These are phyloP conservation scores for Arthrocladium fulminans DNA, from an alignment of 2,329 filamentous ascomycete species.

Conservation along the genomic window DNA sequence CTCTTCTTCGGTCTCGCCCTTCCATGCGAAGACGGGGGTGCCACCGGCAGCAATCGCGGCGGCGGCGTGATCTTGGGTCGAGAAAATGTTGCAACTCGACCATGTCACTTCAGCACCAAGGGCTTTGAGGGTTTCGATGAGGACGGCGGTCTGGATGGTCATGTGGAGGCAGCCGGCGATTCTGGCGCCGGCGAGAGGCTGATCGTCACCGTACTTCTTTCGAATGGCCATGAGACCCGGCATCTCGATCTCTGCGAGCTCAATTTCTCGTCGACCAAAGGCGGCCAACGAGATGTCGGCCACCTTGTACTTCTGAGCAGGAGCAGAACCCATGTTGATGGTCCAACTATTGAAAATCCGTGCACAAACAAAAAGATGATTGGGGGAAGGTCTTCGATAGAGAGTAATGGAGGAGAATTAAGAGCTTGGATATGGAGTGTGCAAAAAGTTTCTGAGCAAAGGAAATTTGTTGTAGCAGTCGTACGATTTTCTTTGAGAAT, in stretches of 20 bases:
- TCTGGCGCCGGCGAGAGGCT: conserved; percentile 87
- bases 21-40: conserved; percentile 78
- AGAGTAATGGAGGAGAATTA: neutral
- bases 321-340: conserved; percentile 51
- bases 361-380: neutral
- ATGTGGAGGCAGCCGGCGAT: conserved; percentile 98
- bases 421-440: neutral
- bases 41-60: conserved; percentile 91
- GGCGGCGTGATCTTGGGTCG: conserved; percentile 95
- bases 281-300: conserved; percentile 95
- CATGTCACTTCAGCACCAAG: conserved; percentile 98
- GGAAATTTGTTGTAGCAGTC: neutral
- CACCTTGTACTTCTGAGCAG: conserved; percentile 94
- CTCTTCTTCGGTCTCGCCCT: conserved; percentile 97
- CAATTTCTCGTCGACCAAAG: conserved; percentile 98
- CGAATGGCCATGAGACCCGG: conserved; percentile 95
- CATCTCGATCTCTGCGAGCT: conserved; percentile 94
- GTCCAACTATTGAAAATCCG: conserved; percentile 20
- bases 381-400: neutral
- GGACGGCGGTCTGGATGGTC: conserved; percentile 99
- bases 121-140: conserved; percentile 92
- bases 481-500: conserved; percentile 1
- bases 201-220: conserved; percentile 79
- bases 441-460: neutral
- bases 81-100: conserved; percentile 99